phyloP scores from a whole-genome alignment of 129 eudicot species.

The Saussurea involucrata region DNA sequence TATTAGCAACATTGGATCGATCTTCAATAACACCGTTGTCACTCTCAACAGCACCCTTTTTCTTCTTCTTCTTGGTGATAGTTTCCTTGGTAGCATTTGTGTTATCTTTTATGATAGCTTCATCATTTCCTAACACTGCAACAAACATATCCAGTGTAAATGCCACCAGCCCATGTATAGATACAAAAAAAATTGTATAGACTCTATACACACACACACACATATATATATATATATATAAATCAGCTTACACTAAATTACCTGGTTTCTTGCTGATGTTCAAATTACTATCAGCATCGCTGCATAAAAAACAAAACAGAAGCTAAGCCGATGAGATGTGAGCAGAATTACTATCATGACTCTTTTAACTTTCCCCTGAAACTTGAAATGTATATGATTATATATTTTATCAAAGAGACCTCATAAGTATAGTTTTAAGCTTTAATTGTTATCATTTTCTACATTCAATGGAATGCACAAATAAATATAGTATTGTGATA shows the following conservation, averaged over 20 bases:
- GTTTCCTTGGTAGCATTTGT: slow-evolving; percentile 22
- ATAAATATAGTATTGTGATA: neutral
- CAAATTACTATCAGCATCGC: slow-evolving; percentile 18
- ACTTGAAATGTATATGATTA: neutral
- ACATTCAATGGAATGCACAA: neutral
- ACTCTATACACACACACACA: neutral
- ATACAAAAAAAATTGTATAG: neutral
- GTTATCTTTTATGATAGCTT: slow-evolving; percentile 14
- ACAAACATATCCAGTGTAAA: neutral
- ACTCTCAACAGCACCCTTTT: slow-evolving; percentile 30
- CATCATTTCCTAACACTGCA: slow-evolving; percentile 19
- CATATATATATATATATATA: neutral
- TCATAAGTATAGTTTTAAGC: neutral
- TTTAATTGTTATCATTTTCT: neutral
- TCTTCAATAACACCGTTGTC: slow-evolving; percentile 13
- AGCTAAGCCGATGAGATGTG: slow-evolving; percentile 1
- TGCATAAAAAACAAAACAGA: slow-evolving; percentile 30
- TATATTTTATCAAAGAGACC: neutral
- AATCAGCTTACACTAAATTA: slow-evolving; percentile 7
- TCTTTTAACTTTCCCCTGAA: neutral
- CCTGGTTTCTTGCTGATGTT: slow-evolving; percentile 25
- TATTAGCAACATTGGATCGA: slow-evolving; percentile 9
- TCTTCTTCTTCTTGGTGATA: slow-evolving; percentile 38
- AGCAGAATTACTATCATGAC: neutral
- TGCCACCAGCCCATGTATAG: neutral